Evolutionary conservation across 2,329 filamentous ascomycete species (phyloP).

Genomic region (Trichoderma atrobrunneum): DNA sequence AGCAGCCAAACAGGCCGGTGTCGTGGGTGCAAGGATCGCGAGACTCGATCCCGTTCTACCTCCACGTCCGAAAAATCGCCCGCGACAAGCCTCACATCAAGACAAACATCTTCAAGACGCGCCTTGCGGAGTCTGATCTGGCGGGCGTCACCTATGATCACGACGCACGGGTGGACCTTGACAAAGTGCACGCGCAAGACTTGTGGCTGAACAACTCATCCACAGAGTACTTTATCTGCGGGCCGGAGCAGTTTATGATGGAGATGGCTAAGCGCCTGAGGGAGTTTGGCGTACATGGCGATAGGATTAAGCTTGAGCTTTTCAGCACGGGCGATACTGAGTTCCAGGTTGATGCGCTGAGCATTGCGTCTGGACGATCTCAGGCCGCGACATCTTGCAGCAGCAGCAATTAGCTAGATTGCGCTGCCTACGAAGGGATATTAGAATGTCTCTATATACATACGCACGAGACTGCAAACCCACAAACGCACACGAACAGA

Average conservation of each 20-base stretch:
- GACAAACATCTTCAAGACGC: conserved; percentile 50
- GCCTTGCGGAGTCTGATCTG: conserved; percentile 44
- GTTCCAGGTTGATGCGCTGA: conserved; percentile 33
- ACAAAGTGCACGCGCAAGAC: conserved; percentile 42
- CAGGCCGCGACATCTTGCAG: not conserved
- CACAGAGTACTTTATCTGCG: conserved; percentile 55
- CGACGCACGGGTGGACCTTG: conserved; percentile 44
- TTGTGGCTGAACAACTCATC: conserved; percentile 44
- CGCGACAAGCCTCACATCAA: conserved; percentile 35
- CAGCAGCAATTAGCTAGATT: not conserved
- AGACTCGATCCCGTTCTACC: conserved; percentile 51
- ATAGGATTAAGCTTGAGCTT: conserved; percentile 45
- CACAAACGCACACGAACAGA: not conserved
- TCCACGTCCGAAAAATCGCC: conserved; percentile 47
- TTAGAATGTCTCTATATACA: not conserved
- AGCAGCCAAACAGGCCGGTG: conserved; percentile 46
- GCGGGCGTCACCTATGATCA: conserved; percentile 45
- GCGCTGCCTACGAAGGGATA: not conserved
- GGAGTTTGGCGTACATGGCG: conserved; percentile 37
- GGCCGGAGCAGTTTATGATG: conserved; percentile 53
- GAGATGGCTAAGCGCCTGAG: conserved; percentile 47
- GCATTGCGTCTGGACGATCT: conserved; percentile 23
- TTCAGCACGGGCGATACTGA: conserved; percentile 47
- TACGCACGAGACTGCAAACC: not conserved
- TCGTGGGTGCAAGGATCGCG: conserved; percentile 60